Base-by-base conservation (phyloP, 768 basidiomycete species). In the Tylopilus sp. region DNA sequence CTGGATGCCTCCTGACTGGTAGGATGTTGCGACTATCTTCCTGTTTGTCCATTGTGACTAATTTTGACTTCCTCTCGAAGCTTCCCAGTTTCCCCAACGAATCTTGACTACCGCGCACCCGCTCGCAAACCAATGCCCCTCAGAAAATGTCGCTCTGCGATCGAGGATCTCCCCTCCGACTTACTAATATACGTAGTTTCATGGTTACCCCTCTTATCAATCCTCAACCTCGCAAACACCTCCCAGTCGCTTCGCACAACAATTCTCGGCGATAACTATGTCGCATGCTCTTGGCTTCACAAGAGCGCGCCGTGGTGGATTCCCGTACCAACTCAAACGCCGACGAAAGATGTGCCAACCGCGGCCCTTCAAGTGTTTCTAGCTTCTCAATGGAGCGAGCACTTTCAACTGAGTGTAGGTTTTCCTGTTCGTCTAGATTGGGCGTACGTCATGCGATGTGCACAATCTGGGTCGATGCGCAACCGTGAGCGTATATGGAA, bases 1-100 rank as follows among this genome's bases (percentile, higher is more conserved):
- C 11, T 38, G 49, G 48, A 52, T 54, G 48, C 30, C 29, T 4
- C 19, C 53, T 25, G 29, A 54, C 21, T 24, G 36, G 50, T 41
- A 28, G 6, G 6, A 3, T 4, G 13, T 25, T 38, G 6, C 16
- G 10, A n/a, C n/a, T n/a, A n/a, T n/a, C n/a, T 31, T 28, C 12
- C 17, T 38, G 30, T 34, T 12, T 14, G 8, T 13, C 3, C 12
- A 44, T 44, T 16, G 9, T 16, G 11, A 43, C 11, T n/a, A 17
- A 29, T 19, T 8, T 11, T 43, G 17, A 44, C 28, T 19, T 17
- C 14, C 16, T 3, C n/a, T 28, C 19, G 22, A 14, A 45, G 33
- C 12, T 43, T 49, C 9, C 48, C 41, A 6, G 33, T 50, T 53
- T 19, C 34, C 0, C 24, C 42, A 33, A 37, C n/a, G 19, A n/a